Conservation (phyloP, 2,329 filamentous ascomycete species). For the Ophiostoma populinum region DNA sequence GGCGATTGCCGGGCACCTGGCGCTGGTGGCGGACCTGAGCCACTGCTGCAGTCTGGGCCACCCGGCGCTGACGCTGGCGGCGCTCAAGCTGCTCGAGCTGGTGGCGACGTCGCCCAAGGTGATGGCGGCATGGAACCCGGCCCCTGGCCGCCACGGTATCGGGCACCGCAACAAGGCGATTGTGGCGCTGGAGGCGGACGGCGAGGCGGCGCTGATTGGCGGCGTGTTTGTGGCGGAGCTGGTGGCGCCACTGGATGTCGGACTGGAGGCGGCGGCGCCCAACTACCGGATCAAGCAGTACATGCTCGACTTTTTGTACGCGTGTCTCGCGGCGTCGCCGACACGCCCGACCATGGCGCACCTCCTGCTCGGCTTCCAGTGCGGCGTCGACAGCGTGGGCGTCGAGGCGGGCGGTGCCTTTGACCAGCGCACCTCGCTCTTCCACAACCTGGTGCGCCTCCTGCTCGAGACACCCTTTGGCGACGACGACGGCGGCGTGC, state of each 20-base stretch:
- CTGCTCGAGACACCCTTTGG: constrained; percentile 50
- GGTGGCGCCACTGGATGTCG: constrained; percentile 51
- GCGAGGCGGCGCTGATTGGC: constrained; percentile 65
- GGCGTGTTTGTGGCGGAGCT: constrained; percentile 55
- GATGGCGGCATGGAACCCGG: constrained; percentile 48
- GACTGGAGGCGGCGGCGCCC: constrained; percentile 48
- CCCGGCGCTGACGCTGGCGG: constrained; percentile 60
- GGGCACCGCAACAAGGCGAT: constrained; percentile 68
- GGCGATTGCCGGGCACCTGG: constrained; percentile 64
- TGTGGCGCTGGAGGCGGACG: constrained; percentile 68
- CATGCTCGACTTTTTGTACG: constrained; percentile 71
- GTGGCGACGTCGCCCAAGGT: constrained; percentile 72
- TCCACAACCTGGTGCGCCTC: constrained; percentile 66
- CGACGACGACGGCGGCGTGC: constrained; percentile 38
- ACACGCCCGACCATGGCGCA: constrained; percentile 78
- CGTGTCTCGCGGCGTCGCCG: constrained; percentile 58
- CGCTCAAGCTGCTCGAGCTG: constrained; percentile 68
- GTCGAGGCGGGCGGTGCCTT: constrained; percentile 55
- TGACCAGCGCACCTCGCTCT: constrained; percentile 53
- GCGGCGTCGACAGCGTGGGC: constrained; percentile 51
- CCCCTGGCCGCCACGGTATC: constrained; percentile 39
- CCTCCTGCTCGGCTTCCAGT: constrained; percentile 73
- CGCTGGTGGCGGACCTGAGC: constrained; percentile 65
- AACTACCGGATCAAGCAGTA: constrained; percentile 69
- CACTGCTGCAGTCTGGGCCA: constrained; percentile 77